Evolutionary conservation across 2,329 filamentous ascomycete species (phyloP), one percentile per base, ranked within the genome.

Genomic region (Chaetomium sp.): DNA sequence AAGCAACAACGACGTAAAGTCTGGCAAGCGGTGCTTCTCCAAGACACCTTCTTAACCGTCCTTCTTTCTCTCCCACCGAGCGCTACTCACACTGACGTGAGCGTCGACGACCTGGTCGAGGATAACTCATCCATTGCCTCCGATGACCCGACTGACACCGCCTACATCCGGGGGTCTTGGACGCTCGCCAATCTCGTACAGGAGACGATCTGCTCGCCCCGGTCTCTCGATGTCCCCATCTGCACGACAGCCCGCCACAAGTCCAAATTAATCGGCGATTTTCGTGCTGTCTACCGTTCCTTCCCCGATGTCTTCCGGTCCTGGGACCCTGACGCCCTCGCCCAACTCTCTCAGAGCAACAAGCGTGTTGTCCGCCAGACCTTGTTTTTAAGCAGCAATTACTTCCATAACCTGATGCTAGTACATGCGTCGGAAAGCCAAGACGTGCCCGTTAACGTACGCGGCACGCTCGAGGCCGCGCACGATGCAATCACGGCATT

Each of bases 31-130:
- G 86, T 91, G 1, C 75, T 89, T 33, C 79, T 90, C 11, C 88
- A 92, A 69, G 88, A 92, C 68, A 91, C 88, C 0, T 91, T 91
- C 67, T 73, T 91, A 3, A 91, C 87, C 0, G 86, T 91, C 0
- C 78, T 91, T 0, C 76, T 91, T 33, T 88, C 88, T 27, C 77
- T 92, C 1, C 88, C 88, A 0, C 88, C 88, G 0, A 88, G 82
- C 12, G 86, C 87, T 1, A 91, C 86, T 0, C 88, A 91, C 67
- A 90, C 86, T 3, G 88, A 92, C 66, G 87, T 91, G 41, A 82
- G 79, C 3, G 86, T 91, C 3, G 87, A 90, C 56, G 87, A 88
- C 56, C 75, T 91, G 19, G 74, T 79, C 8, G 86, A 89, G 54
- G 85, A 88, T 62, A 75, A 75, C 9, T 74, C 74, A 8, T 74